Evolutionary conservation across 2,329 filamentous ascomycete genomes (phyloP), one percentile per base, ranked within the genome.

Genomic region (Thelonectria rubi): DNA sequence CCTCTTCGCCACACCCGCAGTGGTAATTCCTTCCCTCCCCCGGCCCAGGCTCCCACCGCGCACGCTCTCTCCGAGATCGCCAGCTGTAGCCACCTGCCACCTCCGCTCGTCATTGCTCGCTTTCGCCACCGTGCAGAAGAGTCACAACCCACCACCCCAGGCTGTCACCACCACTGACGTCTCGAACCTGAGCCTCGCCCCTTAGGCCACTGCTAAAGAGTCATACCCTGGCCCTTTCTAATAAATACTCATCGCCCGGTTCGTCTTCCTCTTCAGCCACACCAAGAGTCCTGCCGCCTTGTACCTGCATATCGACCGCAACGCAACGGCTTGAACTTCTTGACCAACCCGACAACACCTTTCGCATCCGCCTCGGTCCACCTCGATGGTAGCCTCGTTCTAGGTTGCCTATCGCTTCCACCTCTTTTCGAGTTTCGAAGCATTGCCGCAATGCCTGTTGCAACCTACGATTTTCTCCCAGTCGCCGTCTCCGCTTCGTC

Each of bases 401-500:
- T 74, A 73, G 71, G 70, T 65, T 73, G 70, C 67, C 72, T 72
- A 68, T 63, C 58, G 66, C 60, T 65, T 66, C 64, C 50, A 60
- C 69, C 66, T 70, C 68, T 62, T 37, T 55, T 63, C 65, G 65
- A 69, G 59, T 58, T 61, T 68, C 58, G 69, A 72, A 77, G 75
- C 72, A 74, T 74, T 76, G 67, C 71, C 76, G 86, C 80, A 73
- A 89, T 89, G 86, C 81, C 80, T 84, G 74, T 86, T 86, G 82
- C 78, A 81, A 79, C 76, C 77, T 76, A 75, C 71, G 72, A 71
- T 72, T 69, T 75, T 74, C 80, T 78, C 80, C 83, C 86, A 88
- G 86, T 88, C 85, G 86, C 82, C 84, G 80, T 85, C 84, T 83
- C 80, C 78, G 83, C 81, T 79, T 81, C 79, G 85, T 86, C 83